phyloP scores from a whole-genome alignment of 345 rosid species.

The Pelargonium nanum region DNA sequence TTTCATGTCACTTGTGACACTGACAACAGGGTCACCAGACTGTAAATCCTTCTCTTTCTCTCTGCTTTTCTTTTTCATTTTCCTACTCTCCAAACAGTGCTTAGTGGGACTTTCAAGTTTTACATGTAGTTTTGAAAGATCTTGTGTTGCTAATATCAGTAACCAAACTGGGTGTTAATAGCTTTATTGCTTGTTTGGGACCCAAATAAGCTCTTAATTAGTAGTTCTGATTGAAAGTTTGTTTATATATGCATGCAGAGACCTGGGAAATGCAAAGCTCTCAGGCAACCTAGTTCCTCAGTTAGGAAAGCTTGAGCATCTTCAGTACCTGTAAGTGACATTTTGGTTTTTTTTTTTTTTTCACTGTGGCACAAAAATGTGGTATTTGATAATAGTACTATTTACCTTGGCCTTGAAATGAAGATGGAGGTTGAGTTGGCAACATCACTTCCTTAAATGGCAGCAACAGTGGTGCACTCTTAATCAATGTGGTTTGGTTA shows the following conservation, averaged over 20 bases:
- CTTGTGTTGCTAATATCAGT: too few species aligned
- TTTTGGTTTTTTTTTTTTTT: background rate
- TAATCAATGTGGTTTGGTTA: background rate
- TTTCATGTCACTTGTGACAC: constrained; percentile 62
- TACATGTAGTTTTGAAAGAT: too few species aligned
- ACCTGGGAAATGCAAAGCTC: constrained; percentile 66
- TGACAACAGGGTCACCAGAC: constrained; percentile 51
- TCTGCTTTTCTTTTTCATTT: background rate
- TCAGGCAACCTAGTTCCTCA: constrained; percentile 58
- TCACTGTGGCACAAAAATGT: background rate
- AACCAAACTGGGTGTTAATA: too few species aligned
- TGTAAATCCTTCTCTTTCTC: constrained; percentile 25
- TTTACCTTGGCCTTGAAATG: background rate
- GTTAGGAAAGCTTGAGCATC: constrained; percentile 55
- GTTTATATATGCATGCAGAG: constrained; percentile 32
- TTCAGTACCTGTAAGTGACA: constrained; percentile 53
- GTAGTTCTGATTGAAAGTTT: too few species aligned
- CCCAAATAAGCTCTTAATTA: too few species aligned
- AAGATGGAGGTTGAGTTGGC: background rate
- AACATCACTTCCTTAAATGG: background rate
- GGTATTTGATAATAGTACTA: background rate
- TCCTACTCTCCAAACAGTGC: background rate
- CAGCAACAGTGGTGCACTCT: background rate
- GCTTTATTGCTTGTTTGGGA: too few species aligned
- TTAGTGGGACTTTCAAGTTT: too few species aligned